Evolutionary conservation across 306 rosid species (phyloP).

Genomic region (Macrotyloma uniflorum): DNA sequence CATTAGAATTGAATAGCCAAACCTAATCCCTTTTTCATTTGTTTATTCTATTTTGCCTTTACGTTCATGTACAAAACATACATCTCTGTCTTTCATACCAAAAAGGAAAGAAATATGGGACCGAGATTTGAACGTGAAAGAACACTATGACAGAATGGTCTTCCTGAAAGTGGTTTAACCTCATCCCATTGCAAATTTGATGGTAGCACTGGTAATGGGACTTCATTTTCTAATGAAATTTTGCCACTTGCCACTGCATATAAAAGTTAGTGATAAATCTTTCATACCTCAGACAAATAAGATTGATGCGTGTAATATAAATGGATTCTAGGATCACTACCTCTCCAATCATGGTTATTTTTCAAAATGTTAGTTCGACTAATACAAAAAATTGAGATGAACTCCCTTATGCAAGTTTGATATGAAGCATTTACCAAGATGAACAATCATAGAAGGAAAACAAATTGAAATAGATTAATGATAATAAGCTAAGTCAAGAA

Average conservation of each 20-base stretch:
- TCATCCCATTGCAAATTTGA: constrained; percentile 39
- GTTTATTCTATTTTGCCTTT: constrained; percentile 1
- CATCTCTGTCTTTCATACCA: not conserved
- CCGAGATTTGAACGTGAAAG: constrained; percentile 40
- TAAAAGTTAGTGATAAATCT: not conserved
- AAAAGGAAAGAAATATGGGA: not conserved
- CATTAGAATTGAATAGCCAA: constrained; percentile 8
- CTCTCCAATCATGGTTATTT: not conserved
- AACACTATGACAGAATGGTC: constrained; percentile 42
- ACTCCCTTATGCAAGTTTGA: not conserved
- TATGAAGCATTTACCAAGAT: not conserved
- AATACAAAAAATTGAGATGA: no score
- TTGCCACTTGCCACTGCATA: constrained; percentile 8
- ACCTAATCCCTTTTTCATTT: not conserved
- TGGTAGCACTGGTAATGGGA: not conserved
- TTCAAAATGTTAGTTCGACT: not conserved
- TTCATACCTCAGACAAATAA: not conserved
- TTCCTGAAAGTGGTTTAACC: constrained; percentile 56
- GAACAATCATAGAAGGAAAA: constrained; percentile 13
- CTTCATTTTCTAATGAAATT: constrained; percentile 11
- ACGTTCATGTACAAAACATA: not conserved
- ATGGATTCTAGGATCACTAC: not conserved
- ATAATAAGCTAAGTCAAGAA: no score
- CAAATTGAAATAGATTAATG: not conserved
- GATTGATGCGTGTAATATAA: not conserved